Evolutionary conservation across 495 filamentous ascomycete species (phyloP).

Genomic region (Choiromyces venosus): DNA sequence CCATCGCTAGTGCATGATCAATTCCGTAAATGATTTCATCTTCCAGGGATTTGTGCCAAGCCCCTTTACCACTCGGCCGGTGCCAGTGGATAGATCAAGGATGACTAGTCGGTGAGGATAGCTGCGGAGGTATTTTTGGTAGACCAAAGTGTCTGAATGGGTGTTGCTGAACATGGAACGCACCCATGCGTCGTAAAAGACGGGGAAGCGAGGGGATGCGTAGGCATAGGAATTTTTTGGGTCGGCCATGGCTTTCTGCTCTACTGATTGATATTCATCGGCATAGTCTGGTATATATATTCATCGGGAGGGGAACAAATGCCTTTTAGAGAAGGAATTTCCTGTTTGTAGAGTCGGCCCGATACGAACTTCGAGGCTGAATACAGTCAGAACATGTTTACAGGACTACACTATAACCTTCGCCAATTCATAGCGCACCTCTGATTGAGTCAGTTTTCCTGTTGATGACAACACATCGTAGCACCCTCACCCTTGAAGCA

Average conservation of each 20-base stretch:
- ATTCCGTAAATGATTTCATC: constrained; percentile 12
- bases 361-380: no score
- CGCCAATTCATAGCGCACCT: no score
- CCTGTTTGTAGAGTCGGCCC: not conserved
- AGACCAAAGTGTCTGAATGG: not conserved
- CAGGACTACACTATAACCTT: no score
- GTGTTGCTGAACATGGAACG: constrained; percentile 7
- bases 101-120: not conserved
- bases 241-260: not conserved
- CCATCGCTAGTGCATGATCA: constrained; percentile 14
- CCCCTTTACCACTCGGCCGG: constrained; percentile 9
- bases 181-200: constrained; percentile 20
- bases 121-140: constrained; percentile 9
- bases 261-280: not conserved
- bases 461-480: no score
- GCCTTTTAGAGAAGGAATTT: not conserved
- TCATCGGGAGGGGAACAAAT: not conserved
- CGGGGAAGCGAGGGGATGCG: constrained; percentile 12
- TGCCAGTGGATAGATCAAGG: constrained; percentile 24
- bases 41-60: not conserved
- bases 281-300: not conserved
- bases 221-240: constrained; percentile 14
- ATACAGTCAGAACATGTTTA: no score
- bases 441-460: no score
- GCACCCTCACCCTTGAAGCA: no score